Evolutionary conservation across 768 basidiomycete species (phyloP), one percentile per base, ranked within the genome.

Genomic region (Termitomyces sp.): DNA sequence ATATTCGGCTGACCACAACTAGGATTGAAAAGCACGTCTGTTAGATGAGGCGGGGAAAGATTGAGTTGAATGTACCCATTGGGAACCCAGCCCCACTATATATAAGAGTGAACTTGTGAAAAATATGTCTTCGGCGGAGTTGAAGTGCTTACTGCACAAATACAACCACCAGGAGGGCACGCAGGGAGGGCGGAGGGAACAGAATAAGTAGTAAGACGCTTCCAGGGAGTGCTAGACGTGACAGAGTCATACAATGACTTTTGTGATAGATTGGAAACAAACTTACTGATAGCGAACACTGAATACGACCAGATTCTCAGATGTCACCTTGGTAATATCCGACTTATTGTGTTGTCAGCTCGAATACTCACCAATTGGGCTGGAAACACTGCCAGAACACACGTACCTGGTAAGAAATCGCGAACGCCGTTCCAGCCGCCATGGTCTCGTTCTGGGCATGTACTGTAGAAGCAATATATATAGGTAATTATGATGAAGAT

Each of bases 1-100:
- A 82, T 80, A 67, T 83, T 83, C 6, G 79, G 76, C 59, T 79
- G 64, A 25, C 81, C 81, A 59, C 81, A 83, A 11, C 80, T 77
- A 14, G 30, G 5, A 35, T 45, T 12, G 8, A n/a, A 35, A 34
- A 12, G 14, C 9, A 11, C 5, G 21, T 54, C 28, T 51, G 8
- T 23, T 32, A 28, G n/a, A 11, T 34, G 16, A 25, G 9, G 1
- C 12, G 17, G 17, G 10, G 32, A 2, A 46, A 32, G 27, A 3
- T n/a, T 11, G 16, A 30, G n/a, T 2, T n/a, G 12, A 3, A 37
- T 68, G 51, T 54, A 76, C 75, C 72, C 76, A 40, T 78, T 76
- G 19, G 77, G 73, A 37, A 76, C 77, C 81, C 81, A 83, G 45
- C 76, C 77, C 80, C 80, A 82, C 79, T 81, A 59, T 9, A 50